Evolutionary conservation across 2,329 filamentous ascomycete species (phyloP), one percentile per base, ranked within the genome.

Genomic region (Phialophora verrucosa): DNA sequence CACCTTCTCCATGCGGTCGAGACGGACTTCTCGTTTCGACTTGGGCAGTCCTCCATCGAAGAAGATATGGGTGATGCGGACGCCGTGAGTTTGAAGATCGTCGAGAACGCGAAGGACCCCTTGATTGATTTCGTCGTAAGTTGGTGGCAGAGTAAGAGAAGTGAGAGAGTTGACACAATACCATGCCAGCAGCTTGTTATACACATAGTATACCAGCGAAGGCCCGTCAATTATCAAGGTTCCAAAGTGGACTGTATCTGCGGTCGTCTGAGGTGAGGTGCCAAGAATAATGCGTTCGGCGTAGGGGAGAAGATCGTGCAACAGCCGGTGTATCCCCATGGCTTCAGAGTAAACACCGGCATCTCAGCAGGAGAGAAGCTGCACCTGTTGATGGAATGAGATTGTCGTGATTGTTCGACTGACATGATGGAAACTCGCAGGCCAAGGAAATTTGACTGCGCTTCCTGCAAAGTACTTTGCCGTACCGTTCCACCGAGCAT

Each of bases 21-120:
- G 78, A 4, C 92, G 85, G 6, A 87, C 86, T 0, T 79, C 75
- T 38, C 84, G 82, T 75, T 97, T 97, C 4, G 82, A 77, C 0
- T 76, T 65, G 0, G 94, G 94, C 0, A 98, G 83, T 63, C 87
- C 89, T 14, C 93, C 93, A 76, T 98, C 94, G 73, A 98, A 97
- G 75, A 90, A 93, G 61, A 97, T 55, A 84, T 71, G 88, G 91
- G 71, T 35, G 11, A 59, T 38, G 51, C 59, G 78, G 58, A 91
- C 83, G 61, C 85, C 82, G 64, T 83, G 81, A 2, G 73, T 73
- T 58, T 82, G 80, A 17, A 96, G 77, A 42, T 82, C 77, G 27
- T 88, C 79, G 1, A 97, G 81, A 83, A 90, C 94, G 25, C 76
- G 75, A 59, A 89, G 76, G 3, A 87, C 84, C 20, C 84, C 83